These are phyloP conservation scores for Talaromyces pinophilus DNA, from an alignment of 2,329 filamentous ascomycete genomes.

Conservation along the genomic window DNA sequence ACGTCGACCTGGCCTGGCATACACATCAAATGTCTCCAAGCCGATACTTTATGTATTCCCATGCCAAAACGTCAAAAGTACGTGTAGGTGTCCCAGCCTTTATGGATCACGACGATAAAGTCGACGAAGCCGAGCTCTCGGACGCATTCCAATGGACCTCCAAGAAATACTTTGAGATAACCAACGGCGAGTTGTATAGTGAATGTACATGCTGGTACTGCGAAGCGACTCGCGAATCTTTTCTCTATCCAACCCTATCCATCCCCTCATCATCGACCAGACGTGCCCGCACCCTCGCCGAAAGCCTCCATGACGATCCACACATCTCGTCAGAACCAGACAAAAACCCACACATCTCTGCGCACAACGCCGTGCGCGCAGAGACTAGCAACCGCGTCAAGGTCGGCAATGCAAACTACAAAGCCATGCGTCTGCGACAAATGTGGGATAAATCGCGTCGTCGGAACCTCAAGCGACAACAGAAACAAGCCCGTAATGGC, in stretches of 20 bases:
- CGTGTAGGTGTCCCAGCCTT: constrained; percentile 51
- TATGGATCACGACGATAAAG: constrained; percentile 82
- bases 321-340: constrained; percentile 52
- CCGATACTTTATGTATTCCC: constrained; percentile 63
- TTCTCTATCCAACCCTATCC: constrained; percentile 49
- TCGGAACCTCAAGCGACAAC: constrained; percentile 34
- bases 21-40: constrained; percentile 72
- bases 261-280: constrained; percentile 45
- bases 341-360: constrained; percentile 68
- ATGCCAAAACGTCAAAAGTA: constrained; percentile 34
- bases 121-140: constrained; percentile 66
- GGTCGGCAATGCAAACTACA: constrained; percentile 29
- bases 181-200: constrained; percentile 65
- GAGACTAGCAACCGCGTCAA: constrained; percentile 24
- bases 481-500: constrained; percentile 4
- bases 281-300: constrained; percentile 55
- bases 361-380: constrained; percentile 66
- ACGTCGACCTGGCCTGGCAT: constrained; percentile 54
- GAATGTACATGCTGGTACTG: constrained; percentile 86
- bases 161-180: constrained; percentile 67
- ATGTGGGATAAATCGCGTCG: constrained; percentile 54
- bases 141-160: constrained; percentile 71
- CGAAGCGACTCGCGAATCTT: constrained; percentile 65
- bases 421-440: constrained; percentile 51
- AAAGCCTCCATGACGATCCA: constrained; percentile 44